A percentile compares a stretch with the other conserved stretches of the same genome.
Evolutionary conservation across 768 basidiomycete genomes (phyloP).

Genomic region (Lanmaoa rubissima): DNA sequence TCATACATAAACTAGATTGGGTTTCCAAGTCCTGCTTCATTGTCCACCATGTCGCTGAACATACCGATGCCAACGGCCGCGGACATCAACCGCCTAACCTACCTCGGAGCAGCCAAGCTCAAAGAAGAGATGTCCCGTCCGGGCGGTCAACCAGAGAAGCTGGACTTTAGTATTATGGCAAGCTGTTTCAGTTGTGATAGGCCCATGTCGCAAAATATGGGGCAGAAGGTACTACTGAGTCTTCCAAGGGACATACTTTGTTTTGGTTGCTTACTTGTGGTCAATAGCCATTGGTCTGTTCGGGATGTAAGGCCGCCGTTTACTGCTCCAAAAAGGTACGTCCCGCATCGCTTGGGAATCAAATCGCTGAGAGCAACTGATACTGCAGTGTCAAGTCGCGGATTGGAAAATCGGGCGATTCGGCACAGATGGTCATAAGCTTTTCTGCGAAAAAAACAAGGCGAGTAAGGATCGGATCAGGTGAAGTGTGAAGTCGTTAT

Average conservation of each 20-base stretch:
- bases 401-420: constrained; percentile 35
- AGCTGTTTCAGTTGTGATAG: constrained; percentile 24
- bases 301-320: constrained; percentile 28
- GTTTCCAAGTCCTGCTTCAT: not conserved
- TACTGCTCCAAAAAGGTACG: constrained; percentile 32
- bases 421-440: constrained; percentile 32
- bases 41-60: constrained; percentile 17
- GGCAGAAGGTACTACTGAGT: constrained; percentile 19
- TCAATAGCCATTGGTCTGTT: constrained; percentile 28
- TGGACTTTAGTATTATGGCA: constrained; percentile 27
- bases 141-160: constrained; percentile 27
- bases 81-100: constrained; percentile 30
- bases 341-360: not conserved
- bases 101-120: constrained; percentile 28
- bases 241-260: not conserved
- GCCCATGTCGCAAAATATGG: constrained; percentile 5
- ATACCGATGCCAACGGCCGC: constrained; percentile 22
- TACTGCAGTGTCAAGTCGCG: constrained; percentile 34
- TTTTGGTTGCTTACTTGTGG: not conserved
- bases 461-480: constrained; percentile 14
- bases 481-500: not conserved
- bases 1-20: not conserved
- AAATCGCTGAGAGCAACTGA: constrained; percentile 1
- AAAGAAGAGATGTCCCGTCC: constrained; percentile 28
- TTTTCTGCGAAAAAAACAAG: constrained; percentile 36